phyloP scores from a whole-genome alignment of 768 basidiomycete species.

The Panaeolus papilionaceus region DNA sequence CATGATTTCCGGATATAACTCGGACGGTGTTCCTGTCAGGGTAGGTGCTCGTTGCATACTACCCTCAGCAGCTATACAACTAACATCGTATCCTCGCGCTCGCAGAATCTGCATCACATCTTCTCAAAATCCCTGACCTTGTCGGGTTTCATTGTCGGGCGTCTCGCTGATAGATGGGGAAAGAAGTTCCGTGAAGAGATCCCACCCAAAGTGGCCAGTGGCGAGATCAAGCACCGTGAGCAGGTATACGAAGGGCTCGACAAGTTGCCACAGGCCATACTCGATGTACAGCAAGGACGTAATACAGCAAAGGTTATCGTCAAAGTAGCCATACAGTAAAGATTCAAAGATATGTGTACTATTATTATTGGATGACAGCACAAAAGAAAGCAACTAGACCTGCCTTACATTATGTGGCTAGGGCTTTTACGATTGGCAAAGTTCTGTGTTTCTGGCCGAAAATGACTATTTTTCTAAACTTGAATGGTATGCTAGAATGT shows the following conservation, averaged over 20 bases:
- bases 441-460: no score
- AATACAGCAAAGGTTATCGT: conserved; percentile 44
- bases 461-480: no score
- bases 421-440: no score
- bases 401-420: no score
- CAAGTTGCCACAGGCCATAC: conserved; percentile 40
- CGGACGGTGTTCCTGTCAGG: conserved; percentile 28
- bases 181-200: conserved; percentile 49
- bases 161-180: conserved; percentile 39
- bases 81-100: not conserved
- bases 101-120: conserved; percentile 43
- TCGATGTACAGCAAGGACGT: conserved; percentile 40
- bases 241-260: conserved; percentile 52
- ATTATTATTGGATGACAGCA: no score
- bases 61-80: not conserved
- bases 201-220: conserved; percentile 46
- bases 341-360: not conserved
- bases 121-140: conserved; percentile 49
- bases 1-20: conserved; percentile 47
- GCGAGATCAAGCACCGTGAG: conserved; percentile 55
- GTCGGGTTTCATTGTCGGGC: conserved; percentile 43
- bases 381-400: no score
- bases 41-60: not conserved
- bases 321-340: conserved; percentile 38
- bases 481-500: no score